Conservation (phyloP, 352 stramenopile genomes). For the Pythium coloratum region DNA sequence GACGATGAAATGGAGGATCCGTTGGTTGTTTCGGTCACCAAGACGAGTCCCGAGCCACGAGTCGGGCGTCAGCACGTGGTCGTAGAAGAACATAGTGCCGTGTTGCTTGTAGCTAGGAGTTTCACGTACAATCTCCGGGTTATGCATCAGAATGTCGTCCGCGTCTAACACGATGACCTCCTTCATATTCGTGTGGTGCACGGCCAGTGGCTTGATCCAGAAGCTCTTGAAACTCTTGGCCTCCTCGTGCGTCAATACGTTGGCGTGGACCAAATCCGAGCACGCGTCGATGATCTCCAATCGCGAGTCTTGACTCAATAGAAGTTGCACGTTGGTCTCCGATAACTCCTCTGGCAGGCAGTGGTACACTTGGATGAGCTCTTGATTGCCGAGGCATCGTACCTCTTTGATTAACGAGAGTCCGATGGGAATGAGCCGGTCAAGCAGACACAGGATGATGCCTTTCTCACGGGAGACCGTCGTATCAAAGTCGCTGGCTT, state of each 20-base stretch:
- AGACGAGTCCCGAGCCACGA: too few species aligned
- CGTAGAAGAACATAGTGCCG: constrained; percentile 64
- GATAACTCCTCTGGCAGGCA: constrained; percentile 58
- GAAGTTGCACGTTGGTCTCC: constrained; percentile 26
- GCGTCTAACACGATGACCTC: constrained; percentile 58
- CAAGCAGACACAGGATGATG: constrained; percentile 45
- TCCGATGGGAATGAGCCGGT: constrained; percentile 48
- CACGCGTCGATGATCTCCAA: too few species aligned
- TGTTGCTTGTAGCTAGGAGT: constrained; percentile 39
- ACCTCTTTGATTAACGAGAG: constrained; percentile 61
- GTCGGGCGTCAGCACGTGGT: constrained; percentile 40
- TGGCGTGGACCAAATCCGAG: too few species aligned
- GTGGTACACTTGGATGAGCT: too few species aligned
- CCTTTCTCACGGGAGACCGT: constrained; percentile 30
- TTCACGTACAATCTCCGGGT: constrained; percentile 38
- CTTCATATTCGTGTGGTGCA: constrained; percentile 46
- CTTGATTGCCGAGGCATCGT: constrained; percentile 38
- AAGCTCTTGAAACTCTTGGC: too few species aligned
- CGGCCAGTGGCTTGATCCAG: constrained; percentile 47
- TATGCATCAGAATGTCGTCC: constrained; percentile 44
- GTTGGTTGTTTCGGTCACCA: constrained; percentile 16
- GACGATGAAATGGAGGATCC: constrained; percentile 38
- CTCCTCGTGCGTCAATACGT: too few species aligned
- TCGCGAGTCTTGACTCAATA: constrained; percentile 34
- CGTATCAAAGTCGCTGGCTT: constrained; percentile 29